Evolutionary conservation across 495 filamentous ascomycete genomes (phyloP), one percentile per base, ranked within the genome.

Genomic region (Darksidea phi): DNA sequence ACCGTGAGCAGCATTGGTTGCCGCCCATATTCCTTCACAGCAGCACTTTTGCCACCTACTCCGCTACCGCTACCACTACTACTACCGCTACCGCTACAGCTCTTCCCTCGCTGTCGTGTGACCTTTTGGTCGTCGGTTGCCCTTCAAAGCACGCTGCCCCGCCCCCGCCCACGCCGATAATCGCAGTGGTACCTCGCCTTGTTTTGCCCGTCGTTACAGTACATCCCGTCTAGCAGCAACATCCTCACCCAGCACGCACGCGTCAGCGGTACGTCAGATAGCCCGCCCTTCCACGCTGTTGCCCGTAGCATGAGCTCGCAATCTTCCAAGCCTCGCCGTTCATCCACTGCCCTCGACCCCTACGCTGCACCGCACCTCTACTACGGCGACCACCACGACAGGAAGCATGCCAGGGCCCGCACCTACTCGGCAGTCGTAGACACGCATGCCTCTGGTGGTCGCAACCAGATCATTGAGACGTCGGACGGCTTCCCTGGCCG

Each of bases 371-470:
- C 78, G 8, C 70, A 76, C 46, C 68, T 78, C 48, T 80, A 80
- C 63, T 80, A 80, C 68, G 77, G 76, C 36, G 69, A 74, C 32
- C 68, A 71, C 10, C 70, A 78, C 56, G 37, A 26, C 59, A 61
- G 69, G 66, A 74, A 71, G 47, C 65, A 77, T 54, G 69, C 64
- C 34, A 68, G 75, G 25, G 63, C 63, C 25, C 67, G 77, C 34
- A 82, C 78, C 28, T 79, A 75, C 50, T 80, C 79, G 1, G 70
- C 73, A 28, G 76, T 79, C 2, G 45, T 69, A 68, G 70, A 71
- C 28, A 32, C 28, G 28, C 28, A 32, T n/a, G 48, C 67, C 18
- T 21, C 47, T 34, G 37, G 45, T 34, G 52, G 42, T 24, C 66
- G 58, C 24, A 69, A 60, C 45, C 8, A n/a, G 15, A 20, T 21